Evolutionary conservation across 2,329 filamentous ascomycete genomes (phyloP).

Genomic region (Rosellinia necatrix): DNA sequence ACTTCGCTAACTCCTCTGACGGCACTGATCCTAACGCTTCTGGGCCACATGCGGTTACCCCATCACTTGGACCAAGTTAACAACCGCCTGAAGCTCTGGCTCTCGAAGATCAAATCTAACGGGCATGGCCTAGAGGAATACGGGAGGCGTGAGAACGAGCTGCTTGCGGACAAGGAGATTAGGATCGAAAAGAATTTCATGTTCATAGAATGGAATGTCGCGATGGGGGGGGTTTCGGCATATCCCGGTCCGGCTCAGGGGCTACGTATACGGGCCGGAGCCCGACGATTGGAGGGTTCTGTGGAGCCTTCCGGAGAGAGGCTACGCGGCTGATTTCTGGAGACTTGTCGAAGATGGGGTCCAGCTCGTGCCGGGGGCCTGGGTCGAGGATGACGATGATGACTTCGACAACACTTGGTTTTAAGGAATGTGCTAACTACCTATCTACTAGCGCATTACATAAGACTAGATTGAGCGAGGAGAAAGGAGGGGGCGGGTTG

Average conservation of each 20-base stretch:
- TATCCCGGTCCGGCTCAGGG: background rate
- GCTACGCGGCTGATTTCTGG: slow-evolving; percentile 32
- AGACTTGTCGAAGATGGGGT: slow-evolving; percentile 26
- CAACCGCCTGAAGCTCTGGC: background rate
- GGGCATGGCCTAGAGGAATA: slow-evolving; percentile 9
- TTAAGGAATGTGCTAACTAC: background rate
- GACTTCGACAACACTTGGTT: too few species aligned
- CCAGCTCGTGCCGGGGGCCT: slow-evolving; percentile 25
- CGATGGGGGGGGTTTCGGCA: background rate
- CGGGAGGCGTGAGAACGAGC: slow-evolving; percentile 10
- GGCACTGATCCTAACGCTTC: background rate
- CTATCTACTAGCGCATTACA: too few species aligned
- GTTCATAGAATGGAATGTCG: background rate
- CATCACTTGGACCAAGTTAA: background rate
- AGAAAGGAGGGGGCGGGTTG: too few species aligned
- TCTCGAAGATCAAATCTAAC: background rate
- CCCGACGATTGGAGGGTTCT: slow-evolving; percentile 30
- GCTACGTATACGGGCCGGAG: slow-evolving; percentile 20
- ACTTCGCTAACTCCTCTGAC: background rate
- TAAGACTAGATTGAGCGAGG: too few species aligned
- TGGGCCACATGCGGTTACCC: too few species aligned
- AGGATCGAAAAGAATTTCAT: background rate
- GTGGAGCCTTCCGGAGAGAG: slow-evolving; percentile 23
- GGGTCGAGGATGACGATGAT: slow-evolving; percentile 26
- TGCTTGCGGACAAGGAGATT: background rate